These are phyloP conservation scores for Kickxella alabastrina DNA, from an alignment of 192 early-diverging fungal species.

Conservation along the genomic window DNA sequence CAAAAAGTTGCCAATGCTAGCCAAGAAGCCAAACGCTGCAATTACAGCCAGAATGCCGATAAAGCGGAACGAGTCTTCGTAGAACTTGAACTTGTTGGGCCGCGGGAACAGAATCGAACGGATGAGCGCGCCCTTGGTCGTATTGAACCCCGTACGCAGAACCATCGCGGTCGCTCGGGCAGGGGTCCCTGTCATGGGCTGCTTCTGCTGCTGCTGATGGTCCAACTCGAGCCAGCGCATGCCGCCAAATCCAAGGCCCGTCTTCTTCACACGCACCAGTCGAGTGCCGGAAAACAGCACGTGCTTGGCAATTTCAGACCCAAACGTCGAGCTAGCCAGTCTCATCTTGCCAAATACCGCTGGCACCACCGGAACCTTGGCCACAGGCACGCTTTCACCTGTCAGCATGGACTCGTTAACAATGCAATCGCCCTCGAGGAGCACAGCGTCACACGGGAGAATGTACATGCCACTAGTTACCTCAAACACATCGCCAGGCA, in stretches of 20 bases:
- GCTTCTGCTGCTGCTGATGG: slow-evolving; percentile 4
- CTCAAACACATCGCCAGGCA: slow-evolving; percentile 95
- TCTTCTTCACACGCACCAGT: slow-evolving; percentile 74
- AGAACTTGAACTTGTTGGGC: slow-evolving; percentile 94
- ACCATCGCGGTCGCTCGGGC: slow-evolving; percentile 78
- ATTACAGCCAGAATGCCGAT: slow-evolving; percentile 86
- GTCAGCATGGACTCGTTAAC: slow-evolving; percentile 98
- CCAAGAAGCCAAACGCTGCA: slow-evolving; percentile 80
- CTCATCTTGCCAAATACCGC: slow-evolving; percentile 60
- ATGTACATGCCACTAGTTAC: slow-evolving; percentile 58
- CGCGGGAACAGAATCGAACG: slow-evolving; percentile 96
- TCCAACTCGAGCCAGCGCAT: slow-evolving; percentile 45
- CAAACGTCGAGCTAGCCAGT: slow-evolving; percentile 49
- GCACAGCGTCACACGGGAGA: slow-evolving; percentile 89
- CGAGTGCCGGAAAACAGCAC: slow-evolving; percentile 92
- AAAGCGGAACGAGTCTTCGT: slow-evolving; percentile 95
- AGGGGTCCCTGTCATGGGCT: slow-evolving; percentile 39
- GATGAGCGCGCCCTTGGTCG: slow-evolving; percentile 91
- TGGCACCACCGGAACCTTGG: slow-evolving; percentile 78
- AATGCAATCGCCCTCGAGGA: slow-evolving; percentile 93
- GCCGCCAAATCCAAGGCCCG: slow-evolving; percentile 38
- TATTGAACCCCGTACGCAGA: slow-evolving; percentile 91
- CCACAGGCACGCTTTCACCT: slow-evolving; percentile 93
- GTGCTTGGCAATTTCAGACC: slow-evolving; percentile 70
- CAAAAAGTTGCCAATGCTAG: slow-evolving; percentile 86